A percentile compares a stretch with the other conserved stretches of the same genome.
These are phyloP conservation scores for Andrographis paniculata DNA, from an alignment of 305 asterid species.

Conservation along the genomic window DNA sequence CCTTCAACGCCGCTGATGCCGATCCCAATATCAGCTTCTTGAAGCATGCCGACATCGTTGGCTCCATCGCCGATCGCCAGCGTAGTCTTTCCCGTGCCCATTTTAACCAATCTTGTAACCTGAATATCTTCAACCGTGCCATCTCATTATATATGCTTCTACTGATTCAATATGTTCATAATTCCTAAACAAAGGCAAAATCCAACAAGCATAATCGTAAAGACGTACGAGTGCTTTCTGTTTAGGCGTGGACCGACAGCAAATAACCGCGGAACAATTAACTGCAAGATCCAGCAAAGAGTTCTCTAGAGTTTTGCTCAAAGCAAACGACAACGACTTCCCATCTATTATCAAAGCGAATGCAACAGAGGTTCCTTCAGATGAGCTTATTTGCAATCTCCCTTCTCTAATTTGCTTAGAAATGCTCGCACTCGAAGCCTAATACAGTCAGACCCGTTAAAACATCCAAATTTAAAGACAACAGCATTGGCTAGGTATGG, in stretches of 20 bases:
- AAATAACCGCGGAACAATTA: conserved; percentile 77
- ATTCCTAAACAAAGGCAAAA: conserved; percentile 9
- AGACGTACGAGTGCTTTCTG: conserved; percentile 93
- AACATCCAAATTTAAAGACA: conserved; percentile 4
- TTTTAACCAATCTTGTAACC: conserved; percentile 94
- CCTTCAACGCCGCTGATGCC: conserved; percentile 98
- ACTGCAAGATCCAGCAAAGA: conserved; percentile 73
- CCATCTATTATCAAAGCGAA: conserved; percentile 90
- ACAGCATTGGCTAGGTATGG: not conserved
- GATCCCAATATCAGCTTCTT: conserved; percentile 96
- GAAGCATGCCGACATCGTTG: conserved; percentile 99
- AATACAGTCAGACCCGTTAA: conserved; percentile 18
- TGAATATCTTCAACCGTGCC: conserved; percentile 52
- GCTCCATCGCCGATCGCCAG: conserved; percentile 98
- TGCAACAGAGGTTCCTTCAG: conserved; percentile 36
- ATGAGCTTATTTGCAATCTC: conserved; percentile 34
- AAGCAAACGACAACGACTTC: conserved; percentile 58
- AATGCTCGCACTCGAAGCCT: conserved; percentile 72
- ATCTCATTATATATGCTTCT: conserved; percentile 37
- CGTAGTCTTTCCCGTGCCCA: conserved; percentile 65
- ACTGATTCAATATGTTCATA: conserved; percentile 7
- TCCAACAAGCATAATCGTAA: conserved; percentile 14
- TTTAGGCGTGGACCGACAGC: conserved; percentile 95
- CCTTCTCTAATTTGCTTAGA: conserved; percentile 59
- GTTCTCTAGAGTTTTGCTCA: conserved; percentile 45